A percentile compares a stretch with the other conserved stretches of the same genome.
Evolutionary conservation across 2,329 filamentous ascomycete species (phyloP).

Genomic region (Talaromyces piceae): DNA sequence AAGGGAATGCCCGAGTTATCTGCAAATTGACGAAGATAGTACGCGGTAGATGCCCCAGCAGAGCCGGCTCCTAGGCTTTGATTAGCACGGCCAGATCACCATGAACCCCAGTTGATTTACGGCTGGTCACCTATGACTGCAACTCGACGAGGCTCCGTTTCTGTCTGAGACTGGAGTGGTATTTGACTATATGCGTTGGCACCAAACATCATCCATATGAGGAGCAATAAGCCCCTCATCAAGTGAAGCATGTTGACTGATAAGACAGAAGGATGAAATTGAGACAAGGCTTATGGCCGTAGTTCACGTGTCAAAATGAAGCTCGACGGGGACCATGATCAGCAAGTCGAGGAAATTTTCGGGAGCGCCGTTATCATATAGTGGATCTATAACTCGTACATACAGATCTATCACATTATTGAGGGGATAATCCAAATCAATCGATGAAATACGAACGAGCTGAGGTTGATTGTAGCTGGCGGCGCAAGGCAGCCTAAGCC

Average conservation of each 20-base stretch:
- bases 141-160: constrained; percentile 22
- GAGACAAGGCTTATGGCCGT: neutral
- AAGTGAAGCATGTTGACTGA: neutral
- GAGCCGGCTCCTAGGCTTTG: constrained; percentile 67
- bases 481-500: neutral
- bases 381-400: no score
- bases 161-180: constrained; percentile 14
- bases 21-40: constrained; percentile 68
- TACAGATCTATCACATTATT: no score
- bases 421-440: no score
- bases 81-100: neutral
- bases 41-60: constrained; percentile 78
- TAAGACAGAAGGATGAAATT: neutral
- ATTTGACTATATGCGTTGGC: constrained; percentile 19
- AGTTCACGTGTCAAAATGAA: neutral
- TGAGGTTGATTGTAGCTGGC: no score
- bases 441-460: no score
- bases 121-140: constrained; percentile 27
- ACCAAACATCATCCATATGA: constrained; percentile 10
- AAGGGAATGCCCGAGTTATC: constrained; percentile 51
- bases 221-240: neutral
- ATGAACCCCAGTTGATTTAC: neutral
- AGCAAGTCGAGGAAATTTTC: neutral
- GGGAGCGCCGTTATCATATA: neutral
- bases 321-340: neutral